Evolutionary conservation across 768 basidiomycete genomes (phyloP).

Genomic region (Phanerodontia chrysosporium): DNA sequence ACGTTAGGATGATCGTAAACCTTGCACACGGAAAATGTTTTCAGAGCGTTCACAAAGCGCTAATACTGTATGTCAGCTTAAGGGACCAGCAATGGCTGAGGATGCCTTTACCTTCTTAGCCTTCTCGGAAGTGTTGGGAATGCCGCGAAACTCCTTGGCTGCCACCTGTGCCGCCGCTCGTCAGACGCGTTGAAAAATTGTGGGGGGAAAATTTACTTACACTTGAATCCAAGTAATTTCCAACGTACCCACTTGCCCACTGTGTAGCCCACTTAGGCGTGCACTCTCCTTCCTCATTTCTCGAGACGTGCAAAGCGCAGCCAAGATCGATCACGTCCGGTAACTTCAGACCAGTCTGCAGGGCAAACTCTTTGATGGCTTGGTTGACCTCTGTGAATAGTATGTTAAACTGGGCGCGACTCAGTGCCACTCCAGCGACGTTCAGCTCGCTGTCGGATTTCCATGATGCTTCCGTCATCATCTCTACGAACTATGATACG

Average conservation of each 20-base stretch:
- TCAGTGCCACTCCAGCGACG: not conserved
- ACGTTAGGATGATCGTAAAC: not conserved
- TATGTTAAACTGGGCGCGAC: not conserved
- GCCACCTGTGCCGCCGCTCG: not conserved
- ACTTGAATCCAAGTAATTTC: not conserved
- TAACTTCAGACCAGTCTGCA: not conserved
- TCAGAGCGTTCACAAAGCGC: not conserved
- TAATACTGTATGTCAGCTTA: not conserved
- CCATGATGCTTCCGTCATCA: not conserved
- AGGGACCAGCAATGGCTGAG: not conserved
- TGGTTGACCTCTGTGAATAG: not conserved
- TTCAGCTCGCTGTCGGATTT: not conserved
- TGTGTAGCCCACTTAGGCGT: not conserved
- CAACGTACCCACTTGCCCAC: not conserved
- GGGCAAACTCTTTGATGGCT: not conserved
- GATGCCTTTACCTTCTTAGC: not conserved
- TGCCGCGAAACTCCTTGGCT: not conserved
- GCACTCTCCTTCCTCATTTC: not conserved
- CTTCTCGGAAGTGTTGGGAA: not conserved
- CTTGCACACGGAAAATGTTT: not conserved
- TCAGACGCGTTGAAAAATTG: too few relatives aligned
- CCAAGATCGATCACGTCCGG: not conserved
- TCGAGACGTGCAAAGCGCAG: not conserved
- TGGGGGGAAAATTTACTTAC: not conserved
- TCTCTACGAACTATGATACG: not conserved